phyloP scores from a whole-genome alignment of 371 early-diverging fungal genomes.

The Gilbertella persicaria region DNA sequence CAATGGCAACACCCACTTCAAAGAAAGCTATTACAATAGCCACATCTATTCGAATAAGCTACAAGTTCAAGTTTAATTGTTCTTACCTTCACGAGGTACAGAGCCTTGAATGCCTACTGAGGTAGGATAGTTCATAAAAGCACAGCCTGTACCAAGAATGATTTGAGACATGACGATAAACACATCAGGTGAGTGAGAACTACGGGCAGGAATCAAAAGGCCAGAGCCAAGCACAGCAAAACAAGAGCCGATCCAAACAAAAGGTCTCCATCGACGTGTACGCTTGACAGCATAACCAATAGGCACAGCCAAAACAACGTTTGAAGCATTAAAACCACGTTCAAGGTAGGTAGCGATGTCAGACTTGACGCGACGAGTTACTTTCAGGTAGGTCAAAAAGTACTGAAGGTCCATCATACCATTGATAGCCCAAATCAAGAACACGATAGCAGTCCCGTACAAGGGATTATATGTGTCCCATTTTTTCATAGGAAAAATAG shows the following conservation, averaged over 20 bases:
- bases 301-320: constrained; percentile 30
- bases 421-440: constrained; percentile 39
- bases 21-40: constrained; percentile 43
- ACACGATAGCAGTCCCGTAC: constrained; percentile 41
- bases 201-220: constrained; percentile 52
- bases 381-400: constrained; percentile 39
- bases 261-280: constrained; percentile 38
- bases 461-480: constrained; percentile 42
- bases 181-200: constrained; percentile 34
- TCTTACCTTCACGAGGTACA: constrained; percentile 23
- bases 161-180: constrained; percentile 47
- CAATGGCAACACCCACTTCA: constrained; percentile 41
- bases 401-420: constrained; percentile 43
- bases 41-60: constrained; percentile 24
- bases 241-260: constrained; percentile 40
- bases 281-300: constrained; percentile 41
- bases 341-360: constrained; percentile 32
- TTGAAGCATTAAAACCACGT: constrained; percentile 45
- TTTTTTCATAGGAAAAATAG: constrained; percentile 43
- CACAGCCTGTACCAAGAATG: constrained; percentile 46
- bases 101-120: constrained; percentile 23
- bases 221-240: constrained; percentile 42
- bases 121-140: constrained; percentile 37
- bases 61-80: not conserved
- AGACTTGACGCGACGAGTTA: constrained; percentile 33